Percentiles rank a stretch among this genome's conserved stretches.
Conservation (phyloP, 2,329 filamentous ascomycete genomes). For the Arthrobotrys pseudoclavata region DNA sequence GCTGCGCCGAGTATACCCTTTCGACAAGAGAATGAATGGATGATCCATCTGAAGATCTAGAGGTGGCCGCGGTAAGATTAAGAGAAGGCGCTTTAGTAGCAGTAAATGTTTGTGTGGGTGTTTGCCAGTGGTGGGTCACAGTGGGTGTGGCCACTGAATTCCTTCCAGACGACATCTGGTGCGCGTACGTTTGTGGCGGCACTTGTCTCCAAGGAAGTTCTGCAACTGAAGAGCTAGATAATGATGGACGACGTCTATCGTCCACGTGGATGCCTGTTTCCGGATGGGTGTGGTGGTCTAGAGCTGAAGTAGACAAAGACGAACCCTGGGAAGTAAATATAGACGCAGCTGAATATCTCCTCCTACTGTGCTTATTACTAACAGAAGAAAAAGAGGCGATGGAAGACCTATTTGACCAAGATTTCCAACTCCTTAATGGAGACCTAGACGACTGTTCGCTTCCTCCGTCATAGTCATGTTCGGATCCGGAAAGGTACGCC, state of each 20-base stretch:
- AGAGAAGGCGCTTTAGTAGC: conserved; percentile 18
- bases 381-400: conserved; percentile 44
- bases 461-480: conserved; percentile 52
- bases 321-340: conserved; percentile 50
- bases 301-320: conserved; percentile 33
- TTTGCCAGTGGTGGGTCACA: conserved; percentile 35
- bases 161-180: conserved; percentile 48
- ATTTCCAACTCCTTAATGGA: conserved; percentile 50
- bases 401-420: conserved; percentile 55
- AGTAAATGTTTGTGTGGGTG: conserved; percentile 25
- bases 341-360: conserved; percentile 38
- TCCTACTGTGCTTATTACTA: conserved; percentile 32
- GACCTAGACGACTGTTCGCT: conserved; percentile 56
- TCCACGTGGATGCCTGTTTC: conserved; percentile 25
- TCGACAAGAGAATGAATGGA: conserved; percentile 39
- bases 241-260: conserved; percentile 37
- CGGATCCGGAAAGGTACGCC: conserved; percentile 56
- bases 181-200: conserved; percentile 46
- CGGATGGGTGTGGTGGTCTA: conserved; percentile 30
- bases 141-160: conserved; percentile 44
- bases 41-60: conserved; percentile 38
- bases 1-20: conserved; percentile 16
- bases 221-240: conserved; percentile 43
- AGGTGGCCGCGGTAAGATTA: conserved; percentile 10
- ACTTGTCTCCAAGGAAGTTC: conserved; percentile 51